Evolutionary conservation across 2,329 filamentous ascomycete genomes (phyloP), one percentile per base, ranked within the genome.

Genomic region (Cadophora sp.): DNA sequence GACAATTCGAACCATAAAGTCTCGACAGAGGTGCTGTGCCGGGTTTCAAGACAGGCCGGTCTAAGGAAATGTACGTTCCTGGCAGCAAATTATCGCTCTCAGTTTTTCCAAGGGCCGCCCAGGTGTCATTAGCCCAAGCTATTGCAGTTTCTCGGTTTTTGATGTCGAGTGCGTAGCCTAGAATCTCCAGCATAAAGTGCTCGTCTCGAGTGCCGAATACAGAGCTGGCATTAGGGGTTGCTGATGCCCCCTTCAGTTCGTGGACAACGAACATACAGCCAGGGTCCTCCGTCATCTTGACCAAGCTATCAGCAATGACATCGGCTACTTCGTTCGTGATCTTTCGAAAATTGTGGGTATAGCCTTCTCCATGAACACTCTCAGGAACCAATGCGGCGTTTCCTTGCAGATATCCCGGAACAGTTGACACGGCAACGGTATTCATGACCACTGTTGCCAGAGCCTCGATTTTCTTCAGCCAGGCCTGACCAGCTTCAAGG

Each of bases 121-220:
- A 26, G 71, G 67, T 26, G 19, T 59, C 9, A 50, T 59, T 26
- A 0, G 72, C 71, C 77, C 78, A 79, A 24, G 75, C 68, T 3
- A 71, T 67, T 22, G 72, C 68, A 22, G 71, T 72, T 5, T 70
- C 63, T 51, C 75, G 71, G 0, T 76, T 73, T 11, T 77, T 74
- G 16, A 68, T 65, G 2, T 72, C 69, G 8, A 62, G 51, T 4
- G 75, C 72, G 29, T 72, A 72, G 0, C 77, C 71, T 0, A 81
- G 48, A 27, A 81, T 73, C 69, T 82, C 79, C 6, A 81, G n/a
- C 69, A 80, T 74, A 58, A 77, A 75, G 67, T 82, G 79, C 14
- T 77, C 74, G 1, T 73, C 68, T 29, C 78, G 70, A 8, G 74
- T 66, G 24, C 74, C 73, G 60, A 79, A 78, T 1, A 81, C 74